These are phyloP conservation scores for Cladophialophora exuberans DNA, from an alignment of 2,329 filamentous ascomycete species.

Conservation along the genomic window DNA sequence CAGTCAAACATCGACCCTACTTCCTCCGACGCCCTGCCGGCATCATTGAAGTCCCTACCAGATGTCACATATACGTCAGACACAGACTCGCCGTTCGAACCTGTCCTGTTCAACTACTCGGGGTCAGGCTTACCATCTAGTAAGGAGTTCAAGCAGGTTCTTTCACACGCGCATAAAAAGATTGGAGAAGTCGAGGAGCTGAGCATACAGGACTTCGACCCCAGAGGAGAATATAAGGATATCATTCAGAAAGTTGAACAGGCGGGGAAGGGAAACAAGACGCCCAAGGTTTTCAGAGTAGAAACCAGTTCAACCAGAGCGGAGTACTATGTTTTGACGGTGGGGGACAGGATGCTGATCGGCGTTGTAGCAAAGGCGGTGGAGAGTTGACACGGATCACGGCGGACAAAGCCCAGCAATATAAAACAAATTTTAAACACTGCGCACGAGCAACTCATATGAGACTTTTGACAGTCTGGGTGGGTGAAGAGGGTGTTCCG, in stretches of 20 bases:
- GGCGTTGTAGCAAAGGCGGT: conserved; percentile 78
- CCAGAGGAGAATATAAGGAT: conserved; percentile 68
- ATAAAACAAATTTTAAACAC: no score
- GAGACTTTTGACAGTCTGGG: no score
- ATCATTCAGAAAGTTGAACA: conserved; percentile 58
- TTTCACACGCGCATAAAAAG: conserved; percentile 48
- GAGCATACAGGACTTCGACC: conserved; percentile 73
- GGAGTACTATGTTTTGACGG: conserved; percentile 79
- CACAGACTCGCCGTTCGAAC: conserved; percentile 82
- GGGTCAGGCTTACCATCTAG: conserved; percentile 39
- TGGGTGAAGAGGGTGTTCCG: no score
- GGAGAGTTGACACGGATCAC: conserved; percentile 58
- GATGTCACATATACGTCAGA: conserved; percentile 65
- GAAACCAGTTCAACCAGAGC: conserved; percentile 51
- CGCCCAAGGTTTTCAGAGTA: conserved; percentile 74
- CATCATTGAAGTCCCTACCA: conserved; percentile 62
- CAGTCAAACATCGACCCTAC: conserved; percentile 26
- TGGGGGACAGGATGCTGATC: conserved; percentile 67
- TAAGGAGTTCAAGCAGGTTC: conserved; percentile 72
- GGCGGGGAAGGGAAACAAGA: conserved; percentile 25
- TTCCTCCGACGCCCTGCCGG: conserved; percentile 36
- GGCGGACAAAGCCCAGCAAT: background rate
- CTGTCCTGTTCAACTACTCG: conserved; percentile 68
- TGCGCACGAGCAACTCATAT: no score
- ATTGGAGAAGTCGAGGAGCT: conserved; percentile 65